phyloP scores from a whole-genome alignment of 352 stramenopile species.

The Phytophthora syringae region DNA sequence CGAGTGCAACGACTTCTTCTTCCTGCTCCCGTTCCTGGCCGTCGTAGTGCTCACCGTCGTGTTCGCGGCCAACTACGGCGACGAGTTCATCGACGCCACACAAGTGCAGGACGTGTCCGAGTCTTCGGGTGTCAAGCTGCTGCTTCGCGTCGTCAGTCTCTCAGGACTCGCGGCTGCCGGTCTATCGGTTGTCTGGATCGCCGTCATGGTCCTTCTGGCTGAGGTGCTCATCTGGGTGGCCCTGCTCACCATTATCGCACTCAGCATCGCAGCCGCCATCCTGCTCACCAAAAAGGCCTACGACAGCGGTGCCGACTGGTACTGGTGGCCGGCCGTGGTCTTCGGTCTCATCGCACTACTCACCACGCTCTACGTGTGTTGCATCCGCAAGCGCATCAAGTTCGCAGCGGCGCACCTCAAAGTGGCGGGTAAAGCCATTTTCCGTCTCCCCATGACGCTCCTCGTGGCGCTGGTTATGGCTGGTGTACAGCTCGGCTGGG shows the following conservation, averaged over 20 bases:
- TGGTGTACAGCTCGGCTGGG: constrained; percentile 89
- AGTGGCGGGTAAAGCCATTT: constrained; percentile 87
- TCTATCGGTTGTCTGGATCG: constrained; percentile 80
- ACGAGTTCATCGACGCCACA: constrained; percentile 63
- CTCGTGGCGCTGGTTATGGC: constrained; percentile 84
- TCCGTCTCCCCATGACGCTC: constrained; percentile 86
- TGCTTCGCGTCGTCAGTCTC: constrained; percentile 62
- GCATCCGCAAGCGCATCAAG: constrained; percentile 87
- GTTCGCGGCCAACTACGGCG: constrained; percentile 67
- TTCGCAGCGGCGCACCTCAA: constrained; percentile 93
- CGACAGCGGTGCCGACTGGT: constrained; percentile 56
- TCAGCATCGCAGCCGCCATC: constrained; percentile 61
- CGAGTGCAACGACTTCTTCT: constrained; percentile 82
- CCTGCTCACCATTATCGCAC: constrained; percentile 33
- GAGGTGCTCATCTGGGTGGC: constrained; percentile 64
- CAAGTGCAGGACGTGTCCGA: constrained; percentile 40
- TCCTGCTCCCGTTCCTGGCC: constrained; percentile 68
- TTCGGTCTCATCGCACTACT: constrained; percentile 62
- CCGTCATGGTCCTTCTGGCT: constrained; percentile 73
- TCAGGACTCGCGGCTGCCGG: constrained; percentile 62
- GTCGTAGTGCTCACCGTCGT: constrained; percentile 53
- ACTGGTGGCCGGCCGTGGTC: constrained; percentile 72
- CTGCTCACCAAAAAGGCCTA: constrained; percentile 78
- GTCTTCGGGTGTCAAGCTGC: constrained; percentile 58
- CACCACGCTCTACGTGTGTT: constrained; percentile 66